Evolutionary conservation across 306 rosid species (phyloP), one percentile per base, ranked within the genome.

Genomic region (Gleditsia sinensis): DNA sequence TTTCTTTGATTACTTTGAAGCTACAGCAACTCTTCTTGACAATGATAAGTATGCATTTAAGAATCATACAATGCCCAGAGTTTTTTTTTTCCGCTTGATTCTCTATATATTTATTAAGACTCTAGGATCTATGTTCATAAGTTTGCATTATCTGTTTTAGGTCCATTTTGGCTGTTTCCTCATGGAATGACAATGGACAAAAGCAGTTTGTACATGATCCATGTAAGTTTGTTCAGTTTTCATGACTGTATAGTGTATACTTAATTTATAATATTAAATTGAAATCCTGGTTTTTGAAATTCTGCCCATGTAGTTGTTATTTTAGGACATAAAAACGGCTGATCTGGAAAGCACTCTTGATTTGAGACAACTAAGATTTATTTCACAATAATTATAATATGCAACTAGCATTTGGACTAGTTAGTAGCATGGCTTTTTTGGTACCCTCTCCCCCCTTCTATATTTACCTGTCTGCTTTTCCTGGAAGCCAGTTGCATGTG

Each of bases 181-280:
- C 97, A 17, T 94, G 97, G 98, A 94, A 94, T 83, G 98, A 94
- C 88, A 94, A 94, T 70, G 98, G 98, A 69, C 98, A 94, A 65
- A 94, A 84, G 80, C 98, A 94, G 83, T 94, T 86, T 80, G 98
- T 94, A 70, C 88, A 94, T n/a, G 91, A 90, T 83, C 85, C 96
- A 69, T 82, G 97, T 94, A 80, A 88, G 98, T 83, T 80, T 78
- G 20, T 33, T 69, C 54, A 21, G 56, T 25, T 57, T 60, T 48
- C 30, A n/a, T 59, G 25, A 68, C 40, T 37, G 39, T 74, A 19
- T 46, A 34, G n/a, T 50, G 43, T 74, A 23, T 53, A 46, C 60
- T 54, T 81, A 20, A 27, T 58, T 79, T 11, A 23, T 62, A 30
- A 42, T 39, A 33, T 30, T 49, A 39, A 53, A 9, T 16, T 32